phyloP scores from a whole-genome alignment of 2,329 filamentous ascomycete species.

The Fusarium nygamai region DNA sequence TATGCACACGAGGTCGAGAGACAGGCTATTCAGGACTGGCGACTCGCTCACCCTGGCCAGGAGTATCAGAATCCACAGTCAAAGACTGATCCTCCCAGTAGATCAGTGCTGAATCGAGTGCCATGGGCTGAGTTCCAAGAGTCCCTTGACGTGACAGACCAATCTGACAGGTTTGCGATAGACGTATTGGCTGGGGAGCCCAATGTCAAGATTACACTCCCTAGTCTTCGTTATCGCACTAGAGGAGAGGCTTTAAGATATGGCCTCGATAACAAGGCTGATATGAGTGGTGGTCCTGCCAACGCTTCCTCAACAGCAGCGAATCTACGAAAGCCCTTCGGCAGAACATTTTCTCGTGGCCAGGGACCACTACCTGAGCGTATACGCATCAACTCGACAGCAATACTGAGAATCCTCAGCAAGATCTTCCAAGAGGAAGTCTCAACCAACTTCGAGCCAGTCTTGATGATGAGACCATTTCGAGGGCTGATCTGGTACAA shows the following conservation, averaged over 20 bases:
- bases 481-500: neutral
- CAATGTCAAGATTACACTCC: rapidly evolving
- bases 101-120: neutral
- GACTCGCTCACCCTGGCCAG: neutral
- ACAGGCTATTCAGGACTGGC: neutral
- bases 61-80: neutral
- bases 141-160: neutral
- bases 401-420: neutral
- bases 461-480: neutral
- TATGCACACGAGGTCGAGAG: neutral
- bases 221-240: neutral
- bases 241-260: neutral
- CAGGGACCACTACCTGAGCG: neutral
- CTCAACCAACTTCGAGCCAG: neutral
- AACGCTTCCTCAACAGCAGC: neutral
- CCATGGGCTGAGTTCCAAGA: neutral
- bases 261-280: neutral
- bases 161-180: rapidly evolving
- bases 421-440: neutral
- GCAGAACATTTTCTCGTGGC: neutral
- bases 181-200: neutral
- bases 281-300: too few species aligned
- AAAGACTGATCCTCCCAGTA: rapidly evolving
- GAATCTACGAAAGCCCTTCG: neutral
- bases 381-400: neutral